Evolutionary conservation across 805 yeast species (phyloP).

Genomic region (Babjeviella inositovora): DNA sequence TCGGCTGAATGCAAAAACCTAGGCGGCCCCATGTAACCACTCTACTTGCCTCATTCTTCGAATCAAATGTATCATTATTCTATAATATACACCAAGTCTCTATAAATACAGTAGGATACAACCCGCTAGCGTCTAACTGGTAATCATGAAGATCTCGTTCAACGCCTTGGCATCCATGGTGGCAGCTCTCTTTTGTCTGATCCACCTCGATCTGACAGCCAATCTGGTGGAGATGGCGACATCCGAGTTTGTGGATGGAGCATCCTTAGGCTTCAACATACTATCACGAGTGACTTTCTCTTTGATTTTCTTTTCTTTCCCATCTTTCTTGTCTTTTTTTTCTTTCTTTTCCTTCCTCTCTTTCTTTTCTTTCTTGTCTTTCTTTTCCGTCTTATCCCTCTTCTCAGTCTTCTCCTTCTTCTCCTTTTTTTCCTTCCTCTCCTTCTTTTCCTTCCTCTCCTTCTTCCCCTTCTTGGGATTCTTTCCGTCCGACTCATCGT

Average conservation of each 20-base stretch:
- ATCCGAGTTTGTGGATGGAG: conserved; percentile 6
- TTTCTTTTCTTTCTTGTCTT: conserved; percentile 9
- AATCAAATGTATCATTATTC: conserved; percentile 1
- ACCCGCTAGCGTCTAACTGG: too few species aligned
- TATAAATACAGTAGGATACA: background rate
- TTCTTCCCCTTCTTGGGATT: conserved; percentile 4
- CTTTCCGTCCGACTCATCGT: conserved; percentile 5
- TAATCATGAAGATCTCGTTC: conserved; percentile 85
- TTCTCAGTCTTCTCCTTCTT: conserved; percentile 8
- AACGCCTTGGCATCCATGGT: conserved; percentile 79
- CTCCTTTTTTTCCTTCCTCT: conserved; percentile 8
- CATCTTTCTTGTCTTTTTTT: conserved; percentile 9
- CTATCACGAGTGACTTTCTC: conserved; percentile 18
- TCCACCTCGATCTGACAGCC: conserved; percentile 76
- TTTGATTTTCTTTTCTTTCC: conserved; percentile 11
- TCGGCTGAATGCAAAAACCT: background rate
- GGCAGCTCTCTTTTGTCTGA: conserved; percentile 81
- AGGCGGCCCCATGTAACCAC: background rate
- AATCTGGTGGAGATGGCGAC: conserved; percentile 33
- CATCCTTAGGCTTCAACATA: conserved; percentile 19
- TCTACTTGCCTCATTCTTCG: background rate
- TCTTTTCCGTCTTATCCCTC: conserved; percentile 9
- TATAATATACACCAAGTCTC: background rate
- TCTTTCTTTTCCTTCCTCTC: conserved; percentile 12
- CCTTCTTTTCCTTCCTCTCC: conserved; percentile 7